Evolutionary conservation across 352 stramenopile species (phyloP).

Genomic region (Phytophthora crassamura): DNA sequence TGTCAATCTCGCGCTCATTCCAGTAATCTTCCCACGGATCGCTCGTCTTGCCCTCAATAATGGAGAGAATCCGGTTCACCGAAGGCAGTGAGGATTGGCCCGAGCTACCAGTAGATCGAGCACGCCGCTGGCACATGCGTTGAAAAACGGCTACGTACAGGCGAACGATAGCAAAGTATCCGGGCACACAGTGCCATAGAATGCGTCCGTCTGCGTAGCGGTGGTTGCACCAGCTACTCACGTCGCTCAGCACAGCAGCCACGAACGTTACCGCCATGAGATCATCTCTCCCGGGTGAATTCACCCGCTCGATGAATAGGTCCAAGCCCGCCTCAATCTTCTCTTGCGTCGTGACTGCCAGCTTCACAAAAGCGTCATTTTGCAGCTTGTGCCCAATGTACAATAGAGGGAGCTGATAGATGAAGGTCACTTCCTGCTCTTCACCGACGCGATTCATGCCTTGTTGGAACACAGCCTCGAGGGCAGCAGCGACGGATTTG

Average conservation of each 20-base stretch:
- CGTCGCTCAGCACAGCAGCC: conserved; percentile 68
- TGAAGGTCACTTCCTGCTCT: conserved; percentile 61
- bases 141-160: conserved; percentile 75
- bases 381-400: conserved; percentile 63
- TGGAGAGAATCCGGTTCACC: conserved; percentile 68
- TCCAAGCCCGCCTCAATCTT: conserved; percentile 61
- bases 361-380: conserved; percentile 44
- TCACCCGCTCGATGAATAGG: conserved; percentile 66
- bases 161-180: conserved; percentile 76
- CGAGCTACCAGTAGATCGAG: conserved; percentile 39
- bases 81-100: conserved; percentile 42
- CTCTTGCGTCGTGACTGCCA: conserved; percentile 39
- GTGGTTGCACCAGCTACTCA: conserved; percentile 64
- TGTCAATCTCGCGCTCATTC: conserved; percentile 62
- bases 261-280: conserved; percentile 75
- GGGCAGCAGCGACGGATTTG: conserved; percentile 39
- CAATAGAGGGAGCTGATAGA: conserved; percentile 60
- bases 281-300: conserved; percentile 62
- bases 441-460: conserved; percentile 46
- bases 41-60: conserved; percentile 52
- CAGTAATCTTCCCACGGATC: conserved; percentile 86
- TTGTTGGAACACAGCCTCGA: conserved; percentile 62
- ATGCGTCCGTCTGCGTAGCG: conserved; percentile 46
- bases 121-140: conserved; percentile 79
- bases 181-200: conserved; percentile 81